Conservation (phyloP, 1,284 basidiomycete species). For the Tranzscheliella williamsii region DNA sequence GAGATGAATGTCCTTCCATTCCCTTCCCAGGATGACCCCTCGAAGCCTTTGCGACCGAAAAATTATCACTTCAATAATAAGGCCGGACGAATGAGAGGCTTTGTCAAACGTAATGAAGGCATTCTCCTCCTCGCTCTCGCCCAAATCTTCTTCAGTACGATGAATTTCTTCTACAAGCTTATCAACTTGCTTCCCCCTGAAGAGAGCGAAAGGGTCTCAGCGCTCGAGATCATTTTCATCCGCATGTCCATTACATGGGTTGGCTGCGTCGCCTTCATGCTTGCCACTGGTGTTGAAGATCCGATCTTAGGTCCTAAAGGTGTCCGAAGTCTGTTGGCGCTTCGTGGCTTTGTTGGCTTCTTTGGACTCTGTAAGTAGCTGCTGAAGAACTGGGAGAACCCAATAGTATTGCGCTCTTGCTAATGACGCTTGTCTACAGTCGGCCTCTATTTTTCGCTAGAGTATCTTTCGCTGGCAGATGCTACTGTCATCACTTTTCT, state of each 20-base stretch:
- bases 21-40: conserved; percentile 30
- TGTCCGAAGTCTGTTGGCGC: conserved; percentile 68
- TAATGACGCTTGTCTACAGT: conserved; percentile 37
- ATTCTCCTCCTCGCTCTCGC: conserved; percentile 28
- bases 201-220: conserved; percentile 18
- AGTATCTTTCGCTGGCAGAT: conserved; percentile 74
- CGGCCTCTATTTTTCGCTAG: conserved; percentile 73
- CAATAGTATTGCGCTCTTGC: too few relatives aligned
- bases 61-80: conserved; percentile 19
- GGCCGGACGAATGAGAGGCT: conserved; percentile 11
- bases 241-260: conserved; percentile 65
- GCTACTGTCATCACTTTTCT: conserved; percentile 77
- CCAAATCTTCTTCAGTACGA: conserved; percentile 56
- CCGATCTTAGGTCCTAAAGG: conserved; percentile 73
- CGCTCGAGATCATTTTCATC: conserved; percentile 64
- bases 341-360: conserved; percentile 71
- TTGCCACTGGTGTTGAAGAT: conserved; percentile 66
- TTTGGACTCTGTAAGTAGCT: conserved; percentile 30
- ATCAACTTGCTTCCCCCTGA: conserved; percentile 67
- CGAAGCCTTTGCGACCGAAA: conserved; percentile 28
- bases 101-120: conserved; percentile 33
- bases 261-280: conserved; percentile 53
- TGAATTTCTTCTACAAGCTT: conserved; percentile 70
- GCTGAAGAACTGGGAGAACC: too few relatives aligned
- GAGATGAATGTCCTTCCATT: conserved; percentile 25